Evolutionary conservation across 106 monocot species (phyloP), one percentile per base, ranked within the genome.

Genomic region (Chionographis japonica): DNA sequence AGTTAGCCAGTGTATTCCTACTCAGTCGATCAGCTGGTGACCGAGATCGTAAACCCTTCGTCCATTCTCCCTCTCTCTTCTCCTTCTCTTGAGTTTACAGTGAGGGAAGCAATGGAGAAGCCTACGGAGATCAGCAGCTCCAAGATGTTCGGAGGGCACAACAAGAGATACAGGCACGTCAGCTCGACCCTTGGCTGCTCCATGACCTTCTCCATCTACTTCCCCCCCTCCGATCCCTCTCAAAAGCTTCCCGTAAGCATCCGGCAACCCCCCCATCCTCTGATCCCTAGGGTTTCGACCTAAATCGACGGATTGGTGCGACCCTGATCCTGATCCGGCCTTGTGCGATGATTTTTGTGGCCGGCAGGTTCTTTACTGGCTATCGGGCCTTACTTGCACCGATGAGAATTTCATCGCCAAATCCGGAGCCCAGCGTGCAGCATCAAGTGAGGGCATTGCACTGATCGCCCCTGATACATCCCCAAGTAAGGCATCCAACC

Each of bases 401-500:
- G 94, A 95, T 66, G 91, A 95, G 72, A 95, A 95, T 71, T 95
- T 95, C 16, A 84, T 91, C n/a, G 75, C 53, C 52, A 95, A 95
- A 58, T 88, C 94, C 70, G 94, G 94, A 50, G 94, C 91, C 16
- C 94, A 95, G 50, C 83, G 91, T 20, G 83, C 72, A 20, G 94
- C 94, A 17, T 70, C 91, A 3, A 41, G 54, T 14, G 80, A 88
- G 72, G 91, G 83, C 36, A 65, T 95, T 65, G 91, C 91, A 50
- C 67, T 95, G 54, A 80, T 95, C 77, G 94, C 86, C 37, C 94
- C 94, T 40, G 94, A 95, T 71, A 95, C 94, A 20, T 95, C 94
- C 60, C 94, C 94, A 58, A 80, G 94, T 95, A 78, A 70, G 68
- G 15, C 39, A 62, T 52, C 11, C 19, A 20, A 17, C 12, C 7